Base-by-base conservation (phyloP, 1,284 basidiomycete species). In the Rhodotorula sp. region DNA sequence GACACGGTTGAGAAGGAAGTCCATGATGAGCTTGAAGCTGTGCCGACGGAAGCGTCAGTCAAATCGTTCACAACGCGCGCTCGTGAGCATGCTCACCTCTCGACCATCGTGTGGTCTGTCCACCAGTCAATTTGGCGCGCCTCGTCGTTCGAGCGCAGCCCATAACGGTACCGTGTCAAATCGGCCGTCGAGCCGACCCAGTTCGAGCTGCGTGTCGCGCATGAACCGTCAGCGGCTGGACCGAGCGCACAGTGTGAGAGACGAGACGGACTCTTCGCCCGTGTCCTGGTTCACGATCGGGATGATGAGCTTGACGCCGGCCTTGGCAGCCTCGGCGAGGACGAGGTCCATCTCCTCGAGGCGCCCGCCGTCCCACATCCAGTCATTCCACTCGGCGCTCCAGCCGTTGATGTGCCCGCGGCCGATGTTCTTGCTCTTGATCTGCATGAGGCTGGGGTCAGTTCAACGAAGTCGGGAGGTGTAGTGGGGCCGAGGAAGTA, bases 361-460 rank as follows among this genome's bases (percentile, higher is more conserved):
- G 9, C 71, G 48, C 4, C 53, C 74, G 9, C 70, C 66, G 60
- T 79, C 77, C 73, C 78, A 80, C 46, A 75, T 75, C 78, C 79
- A 79, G 65, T 80, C 77, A 41, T 72, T 71, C 71, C 69, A 77
- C 14, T 71, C 67, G 42, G 10, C n/a, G 34, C 74, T 70, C 77
- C 76, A 79, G 41, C 77, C 72, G 27, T 76, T 75, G 66, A 80
- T 77, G 58, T 78, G 79, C 7, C 77, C 79, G 23, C 73, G 64
- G 14, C 67, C 76, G 55, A 77, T 71, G 56, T 77, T 77, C 27
- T 71, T 68, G 45, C 70, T 71, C 53, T 76, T 76, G 64, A 78
- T 70, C 73, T 75, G 44, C 25, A 1, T 17, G 5, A 9, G 34
- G 41, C 27, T 21, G 12, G 34, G 56, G 23, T 55, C 44, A 50